Conservation (phyloP, 1,284 basidiomycete genomes). For the Moniliella sp. region DNA sequence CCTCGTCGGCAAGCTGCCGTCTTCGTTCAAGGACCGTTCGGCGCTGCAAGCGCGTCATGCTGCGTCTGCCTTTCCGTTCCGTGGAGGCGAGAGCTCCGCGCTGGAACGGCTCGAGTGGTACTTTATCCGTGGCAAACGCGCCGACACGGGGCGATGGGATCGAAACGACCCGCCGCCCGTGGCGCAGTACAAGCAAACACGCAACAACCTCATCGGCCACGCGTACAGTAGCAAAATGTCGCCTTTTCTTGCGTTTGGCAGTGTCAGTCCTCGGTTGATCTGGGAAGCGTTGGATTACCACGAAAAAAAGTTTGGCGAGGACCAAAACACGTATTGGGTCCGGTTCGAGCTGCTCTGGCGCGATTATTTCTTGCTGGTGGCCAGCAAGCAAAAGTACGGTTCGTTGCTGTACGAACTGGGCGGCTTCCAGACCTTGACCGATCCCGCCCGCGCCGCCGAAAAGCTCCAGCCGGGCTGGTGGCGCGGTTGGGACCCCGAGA, state of each 20-base stretch:
- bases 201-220: constrained; percentile 41
- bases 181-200: constrained; percentile 40
- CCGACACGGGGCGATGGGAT: constrained; percentile 16
- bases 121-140: constrained; percentile 22
- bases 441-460: constrained; percentile 34
- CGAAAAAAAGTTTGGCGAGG: constrained; percentile 31
- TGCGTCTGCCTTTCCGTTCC: constrained; percentile 20
- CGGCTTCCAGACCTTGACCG: constrained; percentile 37
- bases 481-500: constrained; percentile 17
- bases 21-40: constrained; percentile 16
- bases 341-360: constrained; percentile 42
- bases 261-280: constrained; percentile 38
- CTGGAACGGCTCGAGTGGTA: constrained; percentile 26
- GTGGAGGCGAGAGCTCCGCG: constrained; percentile 22
- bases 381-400: constrained; percentile 36
- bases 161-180: constrained; percentile 31
- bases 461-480: constrained; percentile 32
- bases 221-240: constrained; percentile 42
- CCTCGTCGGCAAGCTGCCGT: no score
- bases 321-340: constrained; percentile 37
- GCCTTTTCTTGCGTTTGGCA: constrained; percentile 39
- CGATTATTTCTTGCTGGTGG: constrained; percentile 39
- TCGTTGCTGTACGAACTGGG: constrained; percentile 36
- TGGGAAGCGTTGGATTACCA: constrained; percentile 33
- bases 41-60: constrained; percentile 21